A percentile compares a stretch with the other conserved stretches of the same genome.
Evolutionary conservation across 140 eudicot species (phyloP).

Genomic region (Ambrosia hybrid): DNA sequence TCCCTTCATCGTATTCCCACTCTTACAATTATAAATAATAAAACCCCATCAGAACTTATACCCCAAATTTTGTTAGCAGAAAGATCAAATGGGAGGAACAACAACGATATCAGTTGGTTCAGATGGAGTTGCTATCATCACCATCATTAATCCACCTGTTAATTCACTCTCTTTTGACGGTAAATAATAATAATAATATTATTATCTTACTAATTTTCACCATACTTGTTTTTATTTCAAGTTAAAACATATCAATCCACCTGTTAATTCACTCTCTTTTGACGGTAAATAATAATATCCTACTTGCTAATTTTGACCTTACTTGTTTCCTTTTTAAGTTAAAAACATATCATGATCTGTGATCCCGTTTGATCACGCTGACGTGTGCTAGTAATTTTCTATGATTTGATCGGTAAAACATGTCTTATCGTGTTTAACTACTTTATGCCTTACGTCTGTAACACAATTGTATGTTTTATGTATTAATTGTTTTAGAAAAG

Average conservation of each 20-base stretch:
- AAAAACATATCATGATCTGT: neutral
- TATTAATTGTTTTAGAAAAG: too few relatives aligned
- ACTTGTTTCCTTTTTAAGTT: neutral
- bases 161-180: conserved; percentile 93
- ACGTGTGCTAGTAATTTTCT: neutral
- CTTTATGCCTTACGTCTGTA: too few relatives aligned
- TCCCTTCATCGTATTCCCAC: neutral
- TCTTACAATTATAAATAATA: neutral
- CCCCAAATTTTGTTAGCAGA: conserved; percentile 4
- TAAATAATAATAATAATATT: conserved; percentile 14
- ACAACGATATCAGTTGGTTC: conserved; percentile 86
- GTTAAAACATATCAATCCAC: conserved; percentile 53
- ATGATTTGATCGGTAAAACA: neutral
- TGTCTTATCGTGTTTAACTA: too few relatives aligned
- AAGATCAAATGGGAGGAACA: conserved; percentile 46
- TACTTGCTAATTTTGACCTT: neutral
- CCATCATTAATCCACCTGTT: conserved; percentile 93
- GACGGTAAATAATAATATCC: conserved; percentile 48
- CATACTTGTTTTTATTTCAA: too few relatives aligned
- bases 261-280: conserved; percentile 90
- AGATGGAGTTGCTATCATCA: conserved; percentile 92
- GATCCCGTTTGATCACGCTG: neutral
- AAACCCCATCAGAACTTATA: conserved; percentile 10
- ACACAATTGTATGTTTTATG: too few relatives aligned
- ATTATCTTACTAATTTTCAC: neutral